Evolutionary conservation across 208 protist species (phyloP).

Genomic region (Leishmania arabica): DNA sequence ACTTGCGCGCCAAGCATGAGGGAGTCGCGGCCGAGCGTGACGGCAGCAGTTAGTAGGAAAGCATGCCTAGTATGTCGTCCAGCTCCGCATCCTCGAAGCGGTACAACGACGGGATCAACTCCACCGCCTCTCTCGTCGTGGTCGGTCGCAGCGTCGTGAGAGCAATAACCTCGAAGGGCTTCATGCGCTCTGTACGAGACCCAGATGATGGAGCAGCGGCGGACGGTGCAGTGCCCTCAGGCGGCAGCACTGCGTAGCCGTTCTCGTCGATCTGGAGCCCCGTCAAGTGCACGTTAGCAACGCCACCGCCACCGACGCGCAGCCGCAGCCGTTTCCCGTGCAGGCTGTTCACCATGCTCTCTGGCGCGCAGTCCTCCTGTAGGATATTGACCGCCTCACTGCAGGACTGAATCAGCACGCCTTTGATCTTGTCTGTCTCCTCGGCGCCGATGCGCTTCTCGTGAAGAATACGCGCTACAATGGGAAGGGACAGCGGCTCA

Average conservation of each 20-base stretch:
- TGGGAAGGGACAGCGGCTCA: slow-evolving; percentile 70
- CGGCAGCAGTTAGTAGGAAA: slow-evolving; percentile 20
- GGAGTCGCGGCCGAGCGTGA: neutral
- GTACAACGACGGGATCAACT: slow-evolving; percentile 76
- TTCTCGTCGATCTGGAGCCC: slow-evolving; percentile 34
- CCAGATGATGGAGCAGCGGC: slow-evolving; percentile 3
- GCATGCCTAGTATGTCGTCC: slow-evolving; percentile 34
- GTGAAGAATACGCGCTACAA: slow-evolving; percentile 62
- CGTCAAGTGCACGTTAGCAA: slow-evolving; percentile 51
- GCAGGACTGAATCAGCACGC: slow-evolving; percentile 46
- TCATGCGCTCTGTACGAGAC: slow-evolving; percentile 42
- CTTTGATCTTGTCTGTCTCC: slow-evolving; percentile 28
- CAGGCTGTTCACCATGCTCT: slow-evolving; percentile 29
- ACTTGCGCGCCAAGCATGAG: neutral
- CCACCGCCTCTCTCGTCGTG: slow-evolving; percentile 62
- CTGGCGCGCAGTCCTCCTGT: slow-evolving; percentile 58
- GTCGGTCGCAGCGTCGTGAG: slow-evolving; percentile 72
- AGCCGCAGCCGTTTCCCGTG: slow-evolving; percentile 41
- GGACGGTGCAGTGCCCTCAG: slow-evolving; percentile 4
- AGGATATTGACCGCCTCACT: slow-evolving; percentile 65
- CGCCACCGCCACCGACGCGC: slow-evolving; percentile 23
- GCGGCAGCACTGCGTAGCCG: slow-evolving; percentile 31
- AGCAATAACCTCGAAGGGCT: slow-evolving; percentile 79
- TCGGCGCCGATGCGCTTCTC: slow-evolving; percentile 36
- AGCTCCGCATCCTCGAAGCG: slow-evolving; percentile 74